Evolutionary conservation across 1,139 yeast genomes (phyloP), one percentile per base, ranked within the genome.

Genomic region (Saccharomyces hybrid): DNA sequence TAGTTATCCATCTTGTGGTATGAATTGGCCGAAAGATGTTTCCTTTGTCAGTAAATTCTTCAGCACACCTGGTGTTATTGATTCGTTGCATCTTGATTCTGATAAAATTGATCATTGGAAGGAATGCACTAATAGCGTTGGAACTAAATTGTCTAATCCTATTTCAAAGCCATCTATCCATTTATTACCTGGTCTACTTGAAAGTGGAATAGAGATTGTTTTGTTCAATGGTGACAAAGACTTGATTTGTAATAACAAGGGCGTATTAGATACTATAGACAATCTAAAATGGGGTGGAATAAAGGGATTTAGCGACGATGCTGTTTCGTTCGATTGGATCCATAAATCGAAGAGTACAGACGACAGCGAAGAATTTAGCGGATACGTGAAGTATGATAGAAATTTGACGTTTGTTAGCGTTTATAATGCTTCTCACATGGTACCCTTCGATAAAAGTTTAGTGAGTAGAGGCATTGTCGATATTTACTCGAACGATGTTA

Each of bases 1-100:
- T 67, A 70, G 82, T 0, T 89, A 74, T 62, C 97, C 98, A 0
- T 74, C 87, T 0, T 93, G 99, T 72, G 99, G 99, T 4, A 78
- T 83, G 82, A 86, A 87, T 67, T 93, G 99, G 99, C 99, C 99
- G 0, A 80, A 80, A 26, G 93, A 83, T 60, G 73, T 91, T 59
- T 73, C 71, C 0, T 62, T 73, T 50, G 83, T 90, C 13, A 73
- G 78, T 0, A 79, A 82, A 8, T 93, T 87, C 65, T 77, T 93
- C 57, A 74, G 79, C 26, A 67, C 72, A 1, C 73, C 75, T 0
- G 78, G 78, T 1, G 93, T 88, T 16, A 78, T 81, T 66, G 65
- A 72, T 29, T 79, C 85, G 3, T 73, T 93, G 62, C 82, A 86
- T 68, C 68, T 86, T 60, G 70, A 73, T 34, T 55, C 64, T 4